Base-by-base conservation (phyloP, 2,329 filamentous ascomycete genomes). In the Arthrobotrys musiformis region DNA sequence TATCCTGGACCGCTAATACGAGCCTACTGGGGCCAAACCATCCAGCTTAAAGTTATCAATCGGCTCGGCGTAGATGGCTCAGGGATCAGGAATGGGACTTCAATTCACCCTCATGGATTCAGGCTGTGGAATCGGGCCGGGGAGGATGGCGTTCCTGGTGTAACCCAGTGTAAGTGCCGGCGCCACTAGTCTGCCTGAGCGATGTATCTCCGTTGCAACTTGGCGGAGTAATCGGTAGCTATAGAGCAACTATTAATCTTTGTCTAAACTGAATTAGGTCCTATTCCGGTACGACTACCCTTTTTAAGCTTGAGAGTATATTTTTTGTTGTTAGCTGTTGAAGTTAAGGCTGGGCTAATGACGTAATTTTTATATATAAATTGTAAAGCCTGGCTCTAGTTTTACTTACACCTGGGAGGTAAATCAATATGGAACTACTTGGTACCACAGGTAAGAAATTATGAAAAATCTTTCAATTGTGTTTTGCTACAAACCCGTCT, bases 1-100 rank as follows among this genome's bases (percentile, higher is more conserved):
- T 90, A 88, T 75, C 91, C 91, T 0, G 91, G 90, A 0, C 91
- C 91, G 0, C 85, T 86, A 13, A 88, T 93, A 64, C 86, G 87
- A 76, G 89, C 88, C 19, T 86, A 89, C 82, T 90, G 88, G 88
- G 88, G 88, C 44, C 88, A 69, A 33, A 60, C 13, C 4, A 42
- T 85, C n/a, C 4, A 33, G 7, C 44, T 70, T 19, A 70, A 40
- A 6, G 66, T 70, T 0, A 70, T 62, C 11, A 70, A 70, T 17
- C 61, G 40, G 22, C 13, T 70, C 2, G 66, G 66, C 6, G 13
- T 40, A 1, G 22, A 52, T n/a, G n/a, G n/a, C 26, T 42, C 44
- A 17, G 56, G 40, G 15, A 40, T 70, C 13, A 11, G 52, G 11
- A 70, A 70, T 54, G 66, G 66, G 13, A 70, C 66, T 50, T 42